A percentile compares a stretch with the other conserved stretches of the same genome.
Conservation (phyloP, 1,284 basidiomycete genomes). For the Austroboletus novae-zelandiae region DNA sequence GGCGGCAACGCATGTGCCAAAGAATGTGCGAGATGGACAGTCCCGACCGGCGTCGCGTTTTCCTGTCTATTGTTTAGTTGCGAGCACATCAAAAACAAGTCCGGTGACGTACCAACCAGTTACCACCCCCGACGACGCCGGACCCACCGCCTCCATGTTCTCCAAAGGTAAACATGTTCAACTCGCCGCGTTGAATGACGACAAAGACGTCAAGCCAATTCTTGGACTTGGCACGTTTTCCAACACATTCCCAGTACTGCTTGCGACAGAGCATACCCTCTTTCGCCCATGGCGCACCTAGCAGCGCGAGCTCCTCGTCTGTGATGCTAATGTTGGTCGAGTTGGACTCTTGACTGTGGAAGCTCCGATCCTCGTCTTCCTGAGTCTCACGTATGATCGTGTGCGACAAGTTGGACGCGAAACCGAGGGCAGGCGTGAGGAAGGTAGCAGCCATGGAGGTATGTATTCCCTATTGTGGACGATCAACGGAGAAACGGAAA, state of each 20-base stretch:
- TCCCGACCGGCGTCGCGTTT: constrained; percentile 83
- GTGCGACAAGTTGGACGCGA: constrained; percentile 93
- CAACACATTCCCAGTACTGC: constrained; percentile 86
- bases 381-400: constrained; percentile 94
- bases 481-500: constrained; percentile 12
- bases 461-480: constrained; percentile 38
- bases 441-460: constrained; percentile 53
- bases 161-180: constrained; percentile 94
- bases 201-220: constrained; percentile 93
- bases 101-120: constrained; percentile 81
- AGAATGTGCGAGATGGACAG: constrained; percentile 82
- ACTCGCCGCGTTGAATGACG: constrained; percentile 89
- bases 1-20: constrained; percentile 85
- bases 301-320: constrained; percentile 91
- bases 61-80: constrained; percentile 43
- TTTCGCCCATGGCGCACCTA: constrained; percentile 98
- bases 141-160: constrained; percentile 57
- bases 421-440: constrained; percentile 83
- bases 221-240: constrained; percentile 83
- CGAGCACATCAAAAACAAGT: constrained; percentile 1
- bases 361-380: constrained; percentile 83
- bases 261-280: constrained; percentile 94
- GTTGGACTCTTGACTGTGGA: constrained; percentile 57
- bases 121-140: constrained; percentile 85
- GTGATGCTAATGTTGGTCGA: constrained; percentile 78